Conservation (phyloP, 1,139 yeast genomes). For the Saccharomyces hybrid region DNA sequence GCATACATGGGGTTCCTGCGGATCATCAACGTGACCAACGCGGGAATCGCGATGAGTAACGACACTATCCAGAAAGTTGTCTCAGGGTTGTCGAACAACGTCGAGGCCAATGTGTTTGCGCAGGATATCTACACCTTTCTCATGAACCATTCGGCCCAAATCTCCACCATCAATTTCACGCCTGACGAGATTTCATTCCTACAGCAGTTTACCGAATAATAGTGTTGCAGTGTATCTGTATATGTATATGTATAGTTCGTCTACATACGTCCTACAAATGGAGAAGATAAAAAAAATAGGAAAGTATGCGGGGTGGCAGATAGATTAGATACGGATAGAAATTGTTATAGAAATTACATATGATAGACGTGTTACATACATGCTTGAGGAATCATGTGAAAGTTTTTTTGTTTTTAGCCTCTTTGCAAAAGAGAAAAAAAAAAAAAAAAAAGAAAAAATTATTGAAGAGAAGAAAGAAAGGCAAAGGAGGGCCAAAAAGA, state of each 20-base stretch:
- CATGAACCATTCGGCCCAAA: slow-evolving; percentile 17
- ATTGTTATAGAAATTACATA: not conserved
- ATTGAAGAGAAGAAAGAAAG: not conserved
- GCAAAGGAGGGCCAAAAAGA: not conserved
- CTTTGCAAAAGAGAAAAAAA: not conserved
- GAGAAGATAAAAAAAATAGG: too few species aligned
- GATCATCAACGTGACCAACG: slow-evolving; percentile 22
- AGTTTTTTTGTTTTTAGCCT: not conserved
- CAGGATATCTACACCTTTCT: slow-evolving; percentile 24
- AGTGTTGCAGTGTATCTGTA: not conserved
- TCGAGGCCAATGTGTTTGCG: slow-evolving; percentile 23
- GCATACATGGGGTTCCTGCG: slow-evolving; percentile 30
- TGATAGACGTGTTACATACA: not conserved
- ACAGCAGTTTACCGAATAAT: slow-evolving; percentile 14
- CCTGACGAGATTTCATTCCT: slow-evolving; percentile 22
- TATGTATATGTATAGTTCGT: not conserved
- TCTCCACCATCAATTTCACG: slow-evolving; percentile 17
- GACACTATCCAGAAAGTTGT: slow-evolving; percentile 21
- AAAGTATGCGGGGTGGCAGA: not conserved
- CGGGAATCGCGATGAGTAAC: slow-evolving; percentile 14
- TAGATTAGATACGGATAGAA: not conserved
- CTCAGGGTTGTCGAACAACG: slow-evolving; percentile 22
- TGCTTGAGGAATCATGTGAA: not conserved
- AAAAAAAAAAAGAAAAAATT: too few species aligned
- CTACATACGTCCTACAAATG: not conserved